Evolutionary conservation across 306 rosid genomes (phyloP).

Genomic region (Cucumis melo): DNA sequence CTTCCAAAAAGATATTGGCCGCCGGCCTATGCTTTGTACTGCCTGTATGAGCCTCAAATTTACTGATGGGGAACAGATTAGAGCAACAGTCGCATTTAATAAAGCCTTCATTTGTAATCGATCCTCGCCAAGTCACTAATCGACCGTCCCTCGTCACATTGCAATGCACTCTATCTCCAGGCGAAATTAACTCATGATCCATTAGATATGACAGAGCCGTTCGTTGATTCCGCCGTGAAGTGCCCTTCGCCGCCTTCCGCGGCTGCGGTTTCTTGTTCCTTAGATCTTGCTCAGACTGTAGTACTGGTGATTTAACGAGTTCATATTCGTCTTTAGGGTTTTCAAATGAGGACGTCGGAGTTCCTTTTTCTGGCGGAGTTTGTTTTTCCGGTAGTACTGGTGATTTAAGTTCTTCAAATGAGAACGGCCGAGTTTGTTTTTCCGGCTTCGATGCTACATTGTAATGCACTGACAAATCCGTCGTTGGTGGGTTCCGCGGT

Average conservation of each 20-base stretch:
- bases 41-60: conserved; percentile 48
- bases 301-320: not conserved
- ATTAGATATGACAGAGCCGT: conserved; percentile 22
- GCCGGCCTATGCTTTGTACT: conserved; percentile 47
- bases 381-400: too few species aligned
- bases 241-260: not conserved
- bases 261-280: not conserved
- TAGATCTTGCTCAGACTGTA: not conserved
- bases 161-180: conserved; percentile 16
- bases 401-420: conserved; percentile 1
- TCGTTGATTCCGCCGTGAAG: conserved; percentile 4
- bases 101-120: conserved; percentile 17
- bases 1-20: conserved; percentile 35
- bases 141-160: not conserved
- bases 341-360: too few species aligned
- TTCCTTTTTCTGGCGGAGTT: too few species aligned
- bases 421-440: not conserved
- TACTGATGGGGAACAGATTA: conserved; percentile 13
- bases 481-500: conserved; percentile 6
- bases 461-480: conserved; percentile 2
- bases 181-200: conserved; percentile 12
- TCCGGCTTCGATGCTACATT: not conserved
- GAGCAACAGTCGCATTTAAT: conserved; percentile 52
- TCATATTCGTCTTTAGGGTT: not conserved
- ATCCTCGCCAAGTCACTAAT: conserved; percentile 15